These are phyloP conservation scores for Carallia brachiata DNA, from an alignment of 345 rosid genomes.

Conservation along the genomic window DNA sequence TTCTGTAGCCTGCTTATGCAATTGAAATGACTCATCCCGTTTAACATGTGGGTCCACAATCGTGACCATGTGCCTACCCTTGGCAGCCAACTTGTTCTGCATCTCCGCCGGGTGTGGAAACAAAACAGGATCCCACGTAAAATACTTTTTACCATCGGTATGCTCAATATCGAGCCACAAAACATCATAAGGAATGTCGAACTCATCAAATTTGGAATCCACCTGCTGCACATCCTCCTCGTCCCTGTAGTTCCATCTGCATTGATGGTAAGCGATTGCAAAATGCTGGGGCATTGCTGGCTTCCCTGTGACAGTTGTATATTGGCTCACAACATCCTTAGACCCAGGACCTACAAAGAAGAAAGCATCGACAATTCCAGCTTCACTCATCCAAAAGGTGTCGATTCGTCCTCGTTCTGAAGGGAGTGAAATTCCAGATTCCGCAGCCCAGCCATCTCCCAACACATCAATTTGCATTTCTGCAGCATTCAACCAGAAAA, in stretches of 20 bases:
- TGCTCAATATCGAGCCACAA: conserved; percentile 99
- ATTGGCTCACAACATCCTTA: conserved; percentile 87
- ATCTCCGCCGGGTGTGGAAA: conserved; percentile 93
- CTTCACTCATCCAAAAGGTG: conserved; percentile 97
- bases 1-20: conserved; percentile 85
- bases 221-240: conserved; percentile 98
- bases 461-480: conserved; percentile 99
- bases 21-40: conserved; percentile 69
- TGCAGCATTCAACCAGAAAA: conserved; percentile 97
- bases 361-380: conserved; percentile 92
- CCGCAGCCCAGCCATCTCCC: conserved; percentile 88
- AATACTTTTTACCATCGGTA: conserved; percentile 87
- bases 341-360: conserved; percentile 89
- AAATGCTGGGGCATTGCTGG: conserved; percentile 93
- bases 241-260: conserved; percentile 98
- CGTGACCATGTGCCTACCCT: conserved; percentile 96
- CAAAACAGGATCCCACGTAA: conserved; percentile 80
- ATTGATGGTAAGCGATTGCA: conserved; percentile 90
- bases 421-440: conserved; percentile 59
- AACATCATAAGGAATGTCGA: conserved; percentile 95
- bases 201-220: conserved; percentile 90
- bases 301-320: conserved; percentile 71
- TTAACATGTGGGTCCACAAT: conserved; percentile 98
- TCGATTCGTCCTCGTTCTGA: conserved; percentile 62
- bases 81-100: conserved; percentile 83